Conservation (phyloP, 768 basidiomycete genomes). For the Leccinum broughii region DNA sequence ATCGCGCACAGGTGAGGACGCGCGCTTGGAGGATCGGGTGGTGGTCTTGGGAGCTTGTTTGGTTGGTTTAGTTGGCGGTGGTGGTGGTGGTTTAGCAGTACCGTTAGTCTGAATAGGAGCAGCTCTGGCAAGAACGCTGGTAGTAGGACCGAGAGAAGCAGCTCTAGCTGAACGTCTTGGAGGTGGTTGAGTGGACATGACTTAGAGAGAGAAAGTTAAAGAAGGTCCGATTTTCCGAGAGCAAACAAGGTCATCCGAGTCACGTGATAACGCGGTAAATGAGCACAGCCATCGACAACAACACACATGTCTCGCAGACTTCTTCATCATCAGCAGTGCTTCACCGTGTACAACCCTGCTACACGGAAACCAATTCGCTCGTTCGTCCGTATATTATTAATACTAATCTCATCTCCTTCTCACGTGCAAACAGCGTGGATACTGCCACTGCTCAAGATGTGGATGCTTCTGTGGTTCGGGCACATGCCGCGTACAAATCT, state of each 20-base stretch:
- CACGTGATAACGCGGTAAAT: slow-evolving; percentile 23
- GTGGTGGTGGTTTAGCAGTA: slow-evolving; percentile 31
- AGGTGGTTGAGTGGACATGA: slow-evolving; percentile 35
- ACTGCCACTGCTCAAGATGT: slow-evolving; percentile 56
- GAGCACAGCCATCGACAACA: slow-evolving; percentile 17
- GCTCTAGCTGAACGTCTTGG: slow-evolving; percentile 57
- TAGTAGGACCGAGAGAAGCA: slow-evolving; percentile 43
- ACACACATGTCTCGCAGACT: too few species aligned
- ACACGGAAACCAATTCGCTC: slow-evolving; percentile 58
- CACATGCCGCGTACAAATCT: slow-evolving; percentile 59
- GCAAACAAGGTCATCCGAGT: neutral
- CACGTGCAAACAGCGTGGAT: slow-evolving; percentile 44
- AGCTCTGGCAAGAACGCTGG: slow-evolving; percentile 27
- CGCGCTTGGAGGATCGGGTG: slow-evolving; percentile 45
- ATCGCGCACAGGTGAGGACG: slow-evolving; percentile 46
- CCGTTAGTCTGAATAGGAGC: slow-evolving; percentile 34
- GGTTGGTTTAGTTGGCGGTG: neutral
- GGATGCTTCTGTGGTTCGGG: slow-evolving; percentile 47
- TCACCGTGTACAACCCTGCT: slow-evolving; percentile 66
- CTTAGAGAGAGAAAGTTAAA: neutral
- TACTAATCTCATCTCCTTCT: slow-evolving; percentile 33
- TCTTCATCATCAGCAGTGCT: slow-evolving; percentile 7
- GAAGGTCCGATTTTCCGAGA: too few species aligned
- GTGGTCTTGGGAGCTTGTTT: slow-evolving; percentile 28
- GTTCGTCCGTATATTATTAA: slow-evolving; percentile 49